phyloP scores from a whole-genome alignment of 306 rosid genomes.

The Corylus americana region DNA sequence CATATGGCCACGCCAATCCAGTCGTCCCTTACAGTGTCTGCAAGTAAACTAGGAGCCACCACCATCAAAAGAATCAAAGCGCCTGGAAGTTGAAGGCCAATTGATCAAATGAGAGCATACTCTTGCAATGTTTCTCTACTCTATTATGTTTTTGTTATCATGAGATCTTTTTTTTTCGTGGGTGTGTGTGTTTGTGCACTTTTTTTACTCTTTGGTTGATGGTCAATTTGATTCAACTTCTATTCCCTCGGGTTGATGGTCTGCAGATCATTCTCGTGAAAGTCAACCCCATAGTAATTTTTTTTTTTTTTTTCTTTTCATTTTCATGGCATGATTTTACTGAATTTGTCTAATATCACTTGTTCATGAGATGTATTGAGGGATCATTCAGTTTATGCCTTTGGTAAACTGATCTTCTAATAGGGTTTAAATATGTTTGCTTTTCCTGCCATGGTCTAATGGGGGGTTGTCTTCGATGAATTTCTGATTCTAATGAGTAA shows the following conservation, averaged over 20 bases:
- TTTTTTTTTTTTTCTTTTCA: background rate
- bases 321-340: background rate
- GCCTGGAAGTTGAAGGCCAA: conserved; percentile 47
- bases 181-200: background rate
- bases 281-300: background rate
- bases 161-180: background rate
- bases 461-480: too few species aligned
- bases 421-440: too few species aligned
- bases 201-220: background rate
- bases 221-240: background rate
- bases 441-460: too few species aligned
- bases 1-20: conserved; percentile 64
- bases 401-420: background rate
- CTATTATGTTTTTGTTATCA: too few species aligned
- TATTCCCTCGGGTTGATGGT: background rate
- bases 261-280: background rate
- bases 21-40: conserved; percentile 46
- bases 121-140: too few species aligned
- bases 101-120: too few species aligned
- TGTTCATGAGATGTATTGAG: background rate
- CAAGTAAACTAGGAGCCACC: conserved; percentile 67
- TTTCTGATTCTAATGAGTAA: too few species aligned
- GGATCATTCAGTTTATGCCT: background rate
- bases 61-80: conserved; percentile 70
- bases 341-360: background rate